phyloP scores from a whole-genome alignment of 2,329 filamentous ascomycete species.

The Clarireedia sp. region DNA sequence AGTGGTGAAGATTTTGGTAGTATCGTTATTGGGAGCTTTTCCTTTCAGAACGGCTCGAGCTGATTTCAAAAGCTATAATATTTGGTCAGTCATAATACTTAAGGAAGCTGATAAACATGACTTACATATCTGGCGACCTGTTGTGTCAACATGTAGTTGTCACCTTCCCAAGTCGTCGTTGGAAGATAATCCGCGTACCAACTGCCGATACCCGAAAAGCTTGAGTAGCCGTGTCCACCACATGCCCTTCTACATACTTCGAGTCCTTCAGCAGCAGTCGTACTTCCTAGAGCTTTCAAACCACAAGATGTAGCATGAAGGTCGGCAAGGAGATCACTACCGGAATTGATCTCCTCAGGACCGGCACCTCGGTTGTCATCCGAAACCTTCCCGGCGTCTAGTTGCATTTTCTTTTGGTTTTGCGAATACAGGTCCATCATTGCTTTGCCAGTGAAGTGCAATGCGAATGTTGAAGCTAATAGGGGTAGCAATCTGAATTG shows the following conservation, averaged over 20 bases:
- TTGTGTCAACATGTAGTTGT: slow-evolving; percentile 74
- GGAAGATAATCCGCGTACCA: slow-evolving; percentile 73
- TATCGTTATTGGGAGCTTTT: slow-evolving; percentile 59
- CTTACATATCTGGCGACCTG: slow-evolving; percentile 65
- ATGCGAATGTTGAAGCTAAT: slow-evolving; percentile 66
- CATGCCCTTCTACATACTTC: slow-evolving; percentile 69
- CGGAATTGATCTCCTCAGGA: slow-evolving; percentile 58
- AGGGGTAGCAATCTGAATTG: slow-evolving; percentile 66
- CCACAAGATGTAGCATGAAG: slow-evolving; percentile 71
- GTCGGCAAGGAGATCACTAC: slow-evolving; percentile 62
- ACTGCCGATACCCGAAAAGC: slow-evolving; percentile 66
- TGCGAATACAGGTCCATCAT: slow-evolving; percentile 70
- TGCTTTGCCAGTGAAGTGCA: slow-evolving; percentile 68
- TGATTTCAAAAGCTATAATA: slow-evolving; percentile 56
- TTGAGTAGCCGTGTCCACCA: slow-evolving; percentile 69
- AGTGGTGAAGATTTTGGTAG: slow-evolving; percentile 54
- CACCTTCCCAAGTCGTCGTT: slow-evolving; percentile 53
- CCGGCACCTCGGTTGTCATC: slow-evolving; percentile 48
- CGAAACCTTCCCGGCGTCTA: slow-evolving; percentile 32
- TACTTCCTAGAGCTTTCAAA: slow-evolving; percentile 65
- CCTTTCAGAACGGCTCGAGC: slow-evolving; percentile 61
- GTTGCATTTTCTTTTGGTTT: slow-evolving; percentile 60
- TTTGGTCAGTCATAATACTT: slow-evolving; percentile 17
- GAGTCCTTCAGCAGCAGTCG: slow-evolving; percentile 64
- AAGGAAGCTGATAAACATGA: slow-evolving; percentile 6